phyloP scores from a whole-genome alignment of 2,329 filamentous ascomycete genomes.

The Bipolaris bicolor region DNA sequence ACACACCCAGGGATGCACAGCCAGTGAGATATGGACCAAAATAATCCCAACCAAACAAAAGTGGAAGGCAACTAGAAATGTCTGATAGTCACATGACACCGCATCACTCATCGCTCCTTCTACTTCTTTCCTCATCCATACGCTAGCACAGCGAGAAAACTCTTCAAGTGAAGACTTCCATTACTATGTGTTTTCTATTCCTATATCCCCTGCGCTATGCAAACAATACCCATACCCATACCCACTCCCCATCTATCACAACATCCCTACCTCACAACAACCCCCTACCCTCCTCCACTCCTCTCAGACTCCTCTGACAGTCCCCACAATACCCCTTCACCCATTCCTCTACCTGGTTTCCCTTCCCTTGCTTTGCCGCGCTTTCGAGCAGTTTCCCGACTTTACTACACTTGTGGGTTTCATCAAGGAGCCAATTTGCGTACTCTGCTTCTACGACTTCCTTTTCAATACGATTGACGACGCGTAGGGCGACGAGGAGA shows the following conservation, averaged over 20 bases:
- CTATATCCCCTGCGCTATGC: neutral
- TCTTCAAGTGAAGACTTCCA: neutral
- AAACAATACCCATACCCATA: neutral
- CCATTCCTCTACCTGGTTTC: conserved; percentile 60
- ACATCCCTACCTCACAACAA: conserved; percentile 6
- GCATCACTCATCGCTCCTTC: too few species aligned
- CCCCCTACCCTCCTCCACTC: conserved; percentile 12
- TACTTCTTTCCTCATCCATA: too few species aligned
- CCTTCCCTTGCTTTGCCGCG: conserved; percentile 45
- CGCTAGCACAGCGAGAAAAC: neutral
- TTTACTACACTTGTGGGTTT: conserved; percentile 76
- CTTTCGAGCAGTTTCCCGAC: conserved; percentile 56
- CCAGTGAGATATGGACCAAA: too few species aligned
- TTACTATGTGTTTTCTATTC: neutral
- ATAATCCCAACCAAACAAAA: too few species aligned
- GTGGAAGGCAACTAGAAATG: too few species aligned
- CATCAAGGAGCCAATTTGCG: conserved; percentile 88
- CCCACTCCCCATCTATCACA: conserved; percentile 4
- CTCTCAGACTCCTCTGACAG: conserved; percentile 54
- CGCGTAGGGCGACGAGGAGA: conserved; percentile 84
- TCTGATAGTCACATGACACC: too few species aligned
- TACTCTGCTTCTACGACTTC: conserved; percentile 88
- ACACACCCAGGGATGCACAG: too few species aligned
- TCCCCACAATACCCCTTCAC: conserved; percentile 68
- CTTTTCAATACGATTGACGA: conserved; percentile 86